Conservation (phyloP, 352 stramenopile genomes). For the Phytopythium helicoides region DNA sequence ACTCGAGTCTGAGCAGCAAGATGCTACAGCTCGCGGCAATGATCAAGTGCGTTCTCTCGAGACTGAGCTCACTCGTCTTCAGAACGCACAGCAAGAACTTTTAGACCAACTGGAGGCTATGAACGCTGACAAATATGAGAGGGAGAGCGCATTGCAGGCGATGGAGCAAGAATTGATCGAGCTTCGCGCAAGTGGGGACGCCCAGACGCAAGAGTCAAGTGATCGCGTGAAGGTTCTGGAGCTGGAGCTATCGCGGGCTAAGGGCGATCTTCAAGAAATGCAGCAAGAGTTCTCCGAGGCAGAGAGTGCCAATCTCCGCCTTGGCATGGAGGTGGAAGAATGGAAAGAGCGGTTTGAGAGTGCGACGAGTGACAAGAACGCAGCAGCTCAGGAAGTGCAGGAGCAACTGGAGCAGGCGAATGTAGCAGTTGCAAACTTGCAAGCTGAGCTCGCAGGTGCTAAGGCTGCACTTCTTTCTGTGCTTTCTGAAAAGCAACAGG, state of each 20-base stretch:
- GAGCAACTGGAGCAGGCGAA: slow-evolving; percentile 3
- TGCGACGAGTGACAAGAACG: neutral
- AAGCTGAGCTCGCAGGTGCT: slow-evolving; percentile 7
- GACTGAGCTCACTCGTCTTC: slow-evolving; percentile 2
- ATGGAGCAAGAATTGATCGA: slow-evolving; percentile 31
- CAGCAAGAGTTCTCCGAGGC: slow-evolving; percentile 33
- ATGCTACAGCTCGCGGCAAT: neutral
- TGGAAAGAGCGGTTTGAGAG: slow-evolving; percentile 5
- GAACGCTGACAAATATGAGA: slow-evolving; percentile 7
- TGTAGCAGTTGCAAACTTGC: neutral
- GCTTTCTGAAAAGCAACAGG: slow-evolving; percentile 4
- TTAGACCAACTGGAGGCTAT: slow-evolving; percentile 20
- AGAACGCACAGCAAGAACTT: slow-evolving; percentile 24
- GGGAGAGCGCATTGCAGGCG: slow-evolving; percentile 2
- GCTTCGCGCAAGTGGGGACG: slow-evolving; percentile 19
- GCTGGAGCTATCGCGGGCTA: slow-evolving; percentile 26
- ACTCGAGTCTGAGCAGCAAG: slow-evolving; percentile 4
- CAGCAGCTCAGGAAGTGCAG: slow-evolving; percentile 1
- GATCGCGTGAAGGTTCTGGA: slow-evolving; percentile 30
- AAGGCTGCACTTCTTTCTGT: slow-evolving; percentile 9
- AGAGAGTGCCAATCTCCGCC: slow-evolving; percentile 17
- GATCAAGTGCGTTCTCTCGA: slow-evolving; percentile 2
- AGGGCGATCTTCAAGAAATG: slow-evolving; percentile 21
- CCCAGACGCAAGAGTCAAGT: slow-evolving; percentile 14
- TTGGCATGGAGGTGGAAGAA: slow-evolving; percentile 3